Percentiles rank a stretch among this genome's conserved stretches.
Conservation (phyloP, 108 stramenopile genomes). For the Stephanodiscus minutulus region DNA sequence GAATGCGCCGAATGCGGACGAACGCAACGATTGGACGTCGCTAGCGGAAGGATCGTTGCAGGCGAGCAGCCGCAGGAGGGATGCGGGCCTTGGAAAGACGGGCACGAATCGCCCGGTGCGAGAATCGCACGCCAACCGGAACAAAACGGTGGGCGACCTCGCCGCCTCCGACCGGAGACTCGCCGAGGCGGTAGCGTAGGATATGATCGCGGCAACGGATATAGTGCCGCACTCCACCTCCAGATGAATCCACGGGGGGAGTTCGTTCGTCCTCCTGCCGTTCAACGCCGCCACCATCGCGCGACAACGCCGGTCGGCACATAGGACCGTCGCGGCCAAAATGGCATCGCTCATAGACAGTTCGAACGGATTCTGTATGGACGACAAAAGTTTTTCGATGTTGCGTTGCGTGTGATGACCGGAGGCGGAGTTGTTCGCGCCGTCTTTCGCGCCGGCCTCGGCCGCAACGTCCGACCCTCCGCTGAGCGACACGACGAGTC, state of each 20-base stretch:
- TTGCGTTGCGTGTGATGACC: conserved; percentile 59
- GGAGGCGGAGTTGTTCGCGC: conserved; percentile 16
- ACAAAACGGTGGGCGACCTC: conserved; percentile 57
- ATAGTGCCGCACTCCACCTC: conserved; percentile 76
- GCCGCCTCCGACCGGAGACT: conserved; percentile 3
- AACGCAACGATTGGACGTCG: conserved; percentile 65
- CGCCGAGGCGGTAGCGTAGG: conserved; percentile 38
- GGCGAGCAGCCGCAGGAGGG: conserved; percentile 67
- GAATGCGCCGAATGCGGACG: conserved; percentile 16
- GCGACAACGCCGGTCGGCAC: conserved; percentile 77
- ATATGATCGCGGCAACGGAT: conserved; percentile 66
- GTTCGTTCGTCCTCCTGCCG: conserved; percentile 22
- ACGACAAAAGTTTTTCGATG: conserved; percentile 64
- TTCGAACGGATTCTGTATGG: conserved; percentile 81
- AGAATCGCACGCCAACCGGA: conserved; percentile 82
- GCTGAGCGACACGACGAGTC: conserved; percentile 79
- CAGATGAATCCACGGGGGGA: conserved; percentile 81
- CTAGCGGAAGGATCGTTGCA: conserved; percentile 73
- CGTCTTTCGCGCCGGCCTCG: conserved; percentile 26
- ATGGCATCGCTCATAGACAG: conserved; percentile 84
- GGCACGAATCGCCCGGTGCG: conserved; percentile 75
- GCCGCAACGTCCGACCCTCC: conserved; percentile 51
- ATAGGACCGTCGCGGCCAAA: conserved; percentile 78
- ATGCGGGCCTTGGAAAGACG: conserved; percentile 64
- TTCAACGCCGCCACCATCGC: conserved; percentile 73